These are phyloP conservation scores for Fusarium sp. DNA, from an alignment of 2,329 filamentous ascomycete genomes.

Conservation along the genomic window DNA sequence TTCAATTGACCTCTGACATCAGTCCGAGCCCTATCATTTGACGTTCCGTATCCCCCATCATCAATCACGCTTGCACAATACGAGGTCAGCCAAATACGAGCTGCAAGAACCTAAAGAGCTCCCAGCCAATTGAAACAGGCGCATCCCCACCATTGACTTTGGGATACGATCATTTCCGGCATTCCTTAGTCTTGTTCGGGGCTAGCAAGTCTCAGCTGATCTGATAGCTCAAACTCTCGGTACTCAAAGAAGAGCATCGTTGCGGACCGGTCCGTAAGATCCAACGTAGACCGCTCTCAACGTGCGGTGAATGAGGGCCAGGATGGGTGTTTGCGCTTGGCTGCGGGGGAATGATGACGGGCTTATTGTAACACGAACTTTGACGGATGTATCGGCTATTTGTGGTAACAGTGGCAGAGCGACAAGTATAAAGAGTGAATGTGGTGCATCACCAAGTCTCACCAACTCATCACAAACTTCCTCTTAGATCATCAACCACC, in stretches of 20 bases:
- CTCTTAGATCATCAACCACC: neutral
- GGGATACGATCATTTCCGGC: neutral
- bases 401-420: neutral
- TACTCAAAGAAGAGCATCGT: neutral
- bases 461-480: neutral
- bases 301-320: neutral
- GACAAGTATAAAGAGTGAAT: neutral
- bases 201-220: neutral
- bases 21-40: neutral
- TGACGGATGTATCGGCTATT: neutral
- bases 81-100: neutral
- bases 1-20: too few species aligned
- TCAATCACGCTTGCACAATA: neutral
- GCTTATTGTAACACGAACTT: neutral
- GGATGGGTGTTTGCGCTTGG: neutral
- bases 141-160: neutral
- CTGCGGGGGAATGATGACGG: neutral
- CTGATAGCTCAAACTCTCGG: neutral
- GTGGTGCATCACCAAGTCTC: neutral
- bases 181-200: neutral
- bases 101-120: neutral
- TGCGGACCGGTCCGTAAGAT: neutral
- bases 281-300: neutral
- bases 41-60: neutral
- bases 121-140: neutral